Evolutionary conservation across 2,329 filamentous ascomycete species (phyloP).

Genomic region (Blastomyces percursus): DNA sequence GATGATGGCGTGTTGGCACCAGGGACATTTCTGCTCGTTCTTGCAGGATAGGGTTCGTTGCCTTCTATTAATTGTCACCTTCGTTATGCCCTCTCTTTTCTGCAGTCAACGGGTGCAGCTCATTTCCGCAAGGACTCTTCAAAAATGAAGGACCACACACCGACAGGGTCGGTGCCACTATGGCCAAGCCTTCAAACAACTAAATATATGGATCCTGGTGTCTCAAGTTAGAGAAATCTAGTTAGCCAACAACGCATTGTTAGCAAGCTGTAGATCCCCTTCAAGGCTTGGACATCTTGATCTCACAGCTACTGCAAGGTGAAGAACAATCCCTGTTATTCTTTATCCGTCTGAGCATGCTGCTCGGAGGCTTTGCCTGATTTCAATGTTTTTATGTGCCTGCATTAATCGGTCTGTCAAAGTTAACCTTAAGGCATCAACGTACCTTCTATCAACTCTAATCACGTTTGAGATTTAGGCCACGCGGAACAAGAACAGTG

Average conservation of each 20-base stretch:
- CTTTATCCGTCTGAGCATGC: neutral
- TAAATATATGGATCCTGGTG: neutral
- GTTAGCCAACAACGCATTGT: neutral
- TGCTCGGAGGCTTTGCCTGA: neutral
- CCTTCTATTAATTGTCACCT: neutral
- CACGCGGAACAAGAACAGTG: neutral
- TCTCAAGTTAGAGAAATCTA: neutral
- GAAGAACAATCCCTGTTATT: neutral
- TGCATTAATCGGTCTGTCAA: neutral
- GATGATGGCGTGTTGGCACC: too few relatives aligned
- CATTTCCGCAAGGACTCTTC: conserved; percentile 2
- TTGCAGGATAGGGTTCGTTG: neutral
- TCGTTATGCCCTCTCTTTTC: neutral
- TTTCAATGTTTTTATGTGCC: neutral
- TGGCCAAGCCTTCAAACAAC: neutral
- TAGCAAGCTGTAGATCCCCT: neutral
- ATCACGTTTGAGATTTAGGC: neutral
- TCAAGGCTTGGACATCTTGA: neutral
- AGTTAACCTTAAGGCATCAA: neutral
- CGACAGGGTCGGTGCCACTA: neutral
- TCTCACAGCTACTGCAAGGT: neutral
- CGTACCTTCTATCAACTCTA: neutral
- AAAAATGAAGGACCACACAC: neutral
- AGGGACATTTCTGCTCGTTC: too few relatives aligned
- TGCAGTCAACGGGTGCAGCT: neutral